Conservation (phyloP, 2,329 filamentous ascomycete genomes). For the Claviceps fusiformis region DNA sequence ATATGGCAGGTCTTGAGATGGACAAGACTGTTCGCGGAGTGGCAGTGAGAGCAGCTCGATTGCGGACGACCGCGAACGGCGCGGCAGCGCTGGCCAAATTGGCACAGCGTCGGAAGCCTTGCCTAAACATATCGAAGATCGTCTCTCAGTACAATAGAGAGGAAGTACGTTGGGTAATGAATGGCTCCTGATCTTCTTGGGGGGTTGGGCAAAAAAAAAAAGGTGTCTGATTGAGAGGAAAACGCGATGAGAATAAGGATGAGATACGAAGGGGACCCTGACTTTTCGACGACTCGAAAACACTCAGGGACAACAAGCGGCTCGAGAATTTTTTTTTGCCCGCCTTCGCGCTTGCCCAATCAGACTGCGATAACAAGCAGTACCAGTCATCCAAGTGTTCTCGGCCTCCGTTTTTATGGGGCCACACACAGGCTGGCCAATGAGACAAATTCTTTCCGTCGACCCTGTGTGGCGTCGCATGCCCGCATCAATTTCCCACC, state of each 20-base stretch:
- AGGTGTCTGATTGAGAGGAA: neutral
- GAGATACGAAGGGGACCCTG: neutral
- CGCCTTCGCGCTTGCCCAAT: neutral
- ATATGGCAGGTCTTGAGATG: conserved; percentile 8
- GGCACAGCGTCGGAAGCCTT: conserved; percentile 26
- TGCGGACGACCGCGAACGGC: conserved; percentile 17
- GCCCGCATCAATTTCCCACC: no score
- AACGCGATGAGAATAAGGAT: neutral
- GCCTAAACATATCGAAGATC: conserved; percentile 20
- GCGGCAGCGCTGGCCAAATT: conserved; percentile 19
- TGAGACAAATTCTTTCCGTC: neutral
- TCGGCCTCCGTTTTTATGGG: conserved; percentile 1
- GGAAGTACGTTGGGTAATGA: neutral
- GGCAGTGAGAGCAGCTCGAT: conserved; percentile 14
- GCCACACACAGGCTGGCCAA: neutral
- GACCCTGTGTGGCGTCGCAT: neutral
- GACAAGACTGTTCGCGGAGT: conserved; percentile 11
- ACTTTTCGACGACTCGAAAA: neutral
- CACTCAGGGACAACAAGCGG: neutral
- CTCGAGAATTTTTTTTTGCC: conserved; percentile 3
- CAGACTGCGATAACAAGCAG: neutral
- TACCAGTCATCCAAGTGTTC: neutral
- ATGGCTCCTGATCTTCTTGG: neutral
- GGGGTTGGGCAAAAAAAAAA: no score
- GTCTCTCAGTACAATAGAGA: neutral